Evolutionary conservation across 176 grass and related monocot genomes (phyloP).

Genomic region (Aegilops speltoides): DNA sequence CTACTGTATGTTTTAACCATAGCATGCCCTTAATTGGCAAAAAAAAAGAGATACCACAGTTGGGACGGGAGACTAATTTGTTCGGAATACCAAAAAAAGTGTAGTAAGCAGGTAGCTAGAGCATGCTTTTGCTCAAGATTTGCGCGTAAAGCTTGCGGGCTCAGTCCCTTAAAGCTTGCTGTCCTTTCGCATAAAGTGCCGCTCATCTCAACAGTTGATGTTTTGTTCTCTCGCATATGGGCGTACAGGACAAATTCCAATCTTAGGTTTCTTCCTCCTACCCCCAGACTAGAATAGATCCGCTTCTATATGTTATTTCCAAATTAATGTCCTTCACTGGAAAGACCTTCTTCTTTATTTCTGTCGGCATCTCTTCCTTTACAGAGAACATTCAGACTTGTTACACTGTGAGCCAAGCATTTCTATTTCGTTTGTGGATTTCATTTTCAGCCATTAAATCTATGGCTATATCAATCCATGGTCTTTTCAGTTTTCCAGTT

Average conservation of each 20-base stretch:
- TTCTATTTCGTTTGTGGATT: background rate
- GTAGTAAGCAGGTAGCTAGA: background rate
- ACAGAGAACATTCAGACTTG: background rate
- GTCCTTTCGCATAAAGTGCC: conserved; percentile 36
- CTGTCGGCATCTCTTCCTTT: background rate
- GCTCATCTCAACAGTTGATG: background rate
- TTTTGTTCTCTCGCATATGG: conserved; percentile 14
- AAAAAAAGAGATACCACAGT: background rate
- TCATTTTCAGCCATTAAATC: background rate
- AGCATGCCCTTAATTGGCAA: background rate
- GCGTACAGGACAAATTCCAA: conserved; percentile 3
- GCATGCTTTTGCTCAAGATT: conserved; percentile 5
- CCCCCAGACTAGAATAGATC: background rate
- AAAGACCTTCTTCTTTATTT: background rate
- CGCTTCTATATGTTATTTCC: no score
- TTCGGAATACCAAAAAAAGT: background rate
- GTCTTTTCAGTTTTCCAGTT: no score
- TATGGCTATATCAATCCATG: background rate
- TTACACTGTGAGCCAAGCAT: background rate
- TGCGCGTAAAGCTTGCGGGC: background rate
- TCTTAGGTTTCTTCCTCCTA: conserved; percentile 5
- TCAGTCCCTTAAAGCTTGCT: conserved; percentile 18
- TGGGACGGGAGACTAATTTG: background rate
- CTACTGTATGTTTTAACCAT: background rate
- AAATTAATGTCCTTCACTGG: background rate